phyloP scores from a whole-genome alignment of 2,329 filamentous ascomycete species.

The Pestalotiopsis sp. region DNA sequence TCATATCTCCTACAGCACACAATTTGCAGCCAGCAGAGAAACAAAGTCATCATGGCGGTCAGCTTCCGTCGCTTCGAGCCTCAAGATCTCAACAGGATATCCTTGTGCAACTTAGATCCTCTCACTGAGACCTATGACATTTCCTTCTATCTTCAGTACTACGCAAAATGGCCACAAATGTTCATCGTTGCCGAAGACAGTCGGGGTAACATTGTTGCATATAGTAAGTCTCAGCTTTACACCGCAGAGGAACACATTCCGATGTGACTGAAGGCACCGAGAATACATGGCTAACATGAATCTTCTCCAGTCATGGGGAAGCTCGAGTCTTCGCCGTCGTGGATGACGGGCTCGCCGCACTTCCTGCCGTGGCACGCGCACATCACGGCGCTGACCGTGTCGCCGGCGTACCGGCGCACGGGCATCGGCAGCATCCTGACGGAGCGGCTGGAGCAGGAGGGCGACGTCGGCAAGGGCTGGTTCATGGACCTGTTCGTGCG shows the following conservation, averaged over 20 bases:
- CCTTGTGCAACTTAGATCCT: slow-evolving; percentile 92
- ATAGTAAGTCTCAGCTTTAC: slow-evolving; percentile 62
- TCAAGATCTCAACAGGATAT: slow-evolving; percentile 84
- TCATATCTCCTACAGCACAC: background rate
- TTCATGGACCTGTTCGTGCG: slow-evolving; percentile 96
- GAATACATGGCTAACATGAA: background rate
- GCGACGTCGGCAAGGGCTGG: slow-evolving; percentile 83
- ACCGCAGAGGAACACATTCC: background rate
- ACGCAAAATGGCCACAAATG: slow-evolving; percentile 92
- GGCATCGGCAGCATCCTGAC: slow-evolving; percentile 86
- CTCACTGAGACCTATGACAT: slow-evolving; percentile 98
- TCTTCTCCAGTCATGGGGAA: slow-evolving; percentile 83
- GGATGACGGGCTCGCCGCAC: slow-evolving; percentile 75
- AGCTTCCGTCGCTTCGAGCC: slow-evolving; percentile 85
- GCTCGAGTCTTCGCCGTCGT: slow-evolving; percentile 81
- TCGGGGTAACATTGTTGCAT: slow-evolving; percentile 87
- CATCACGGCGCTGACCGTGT: slow-evolving; percentile 92
- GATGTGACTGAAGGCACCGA: too few species aligned
- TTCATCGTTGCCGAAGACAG: slow-evolving; percentile 90
- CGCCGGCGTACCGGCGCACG: slow-evolving; percentile 80
- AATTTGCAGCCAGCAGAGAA: background rate
- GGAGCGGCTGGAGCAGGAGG: slow-evolving; percentile 77
- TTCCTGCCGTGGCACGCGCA: slow-evolving; percentile 99
- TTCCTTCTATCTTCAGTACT: slow-evolving; percentile 93
- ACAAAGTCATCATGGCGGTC: slow-evolving; percentile 60